A percentile compares a stretch with the other conserved stretches of the same genome.
Evolutionary conservation across 805 yeast species (phyloP).

Genomic region (Debaryomyces tyrocola): DNA sequence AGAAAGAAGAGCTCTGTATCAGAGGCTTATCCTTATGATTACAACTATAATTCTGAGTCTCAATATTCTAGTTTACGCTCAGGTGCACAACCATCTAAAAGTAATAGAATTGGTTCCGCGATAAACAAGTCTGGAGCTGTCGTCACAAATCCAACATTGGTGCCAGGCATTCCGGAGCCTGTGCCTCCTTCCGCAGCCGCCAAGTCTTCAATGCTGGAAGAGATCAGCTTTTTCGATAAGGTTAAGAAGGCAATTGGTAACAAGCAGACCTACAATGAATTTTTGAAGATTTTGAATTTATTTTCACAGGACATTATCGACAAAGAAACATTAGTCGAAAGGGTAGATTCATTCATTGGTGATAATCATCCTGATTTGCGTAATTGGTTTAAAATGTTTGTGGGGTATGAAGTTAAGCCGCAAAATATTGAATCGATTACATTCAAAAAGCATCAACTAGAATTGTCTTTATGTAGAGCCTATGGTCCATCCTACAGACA

Average conservation of each 20-base stretch:
- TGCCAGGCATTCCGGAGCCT: conserved; percentile 87
- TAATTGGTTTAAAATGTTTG: conserved; percentile 90
- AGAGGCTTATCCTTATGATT: conserved; percentile 32
- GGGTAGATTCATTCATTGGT: conserved; percentile 85
- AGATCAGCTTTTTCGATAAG: conserved; percentile 85
- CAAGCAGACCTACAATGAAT: conserved; percentile 89
- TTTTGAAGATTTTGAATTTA: conserved; percentile 81
- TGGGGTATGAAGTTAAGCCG: conserved; percentile 85
- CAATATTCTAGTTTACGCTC: conserved; percentile 50
- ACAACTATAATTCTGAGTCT: conserved; percentile 42
- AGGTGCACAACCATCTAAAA: conserved; percentile 22
- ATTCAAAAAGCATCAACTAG: conserved; percentile 88
- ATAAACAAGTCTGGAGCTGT: conserved; percentile 30
- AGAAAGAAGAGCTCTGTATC: conserved; percentile 23
- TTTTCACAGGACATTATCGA: conserved; percentile 91
- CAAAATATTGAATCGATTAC: conserved; percentile 82
- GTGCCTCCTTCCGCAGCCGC: conserved; percentile 47
- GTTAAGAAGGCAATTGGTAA: conserved; percentile 86
- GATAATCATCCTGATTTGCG: conserved; percentile 69
- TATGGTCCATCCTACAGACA: conserved; percentile 94
- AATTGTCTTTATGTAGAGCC: conserved; percentile 85
- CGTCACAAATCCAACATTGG: conserved; percentile 59
- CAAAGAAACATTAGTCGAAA: conserved; percentile 73
- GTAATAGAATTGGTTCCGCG: conserved; percentile 11
- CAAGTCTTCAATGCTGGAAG: conserved; percentile 72